Evolutionary conservation across 169 alveolate species (phyloP), one percentile per base, ranked within the genome.

Genomic region (Plasmodium sp.): DNA sequence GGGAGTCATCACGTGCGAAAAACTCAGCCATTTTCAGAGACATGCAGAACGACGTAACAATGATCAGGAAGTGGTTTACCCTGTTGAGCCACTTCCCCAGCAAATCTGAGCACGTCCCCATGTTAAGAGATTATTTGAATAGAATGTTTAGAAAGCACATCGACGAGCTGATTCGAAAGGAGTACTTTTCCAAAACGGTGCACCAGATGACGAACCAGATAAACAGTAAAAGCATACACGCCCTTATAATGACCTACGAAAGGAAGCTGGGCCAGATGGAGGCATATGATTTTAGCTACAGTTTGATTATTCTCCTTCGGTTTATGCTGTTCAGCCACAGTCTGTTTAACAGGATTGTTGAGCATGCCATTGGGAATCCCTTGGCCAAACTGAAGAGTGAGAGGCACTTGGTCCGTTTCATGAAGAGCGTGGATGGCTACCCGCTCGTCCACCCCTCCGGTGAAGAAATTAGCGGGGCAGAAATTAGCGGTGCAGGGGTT

Each of bases 121-220:
- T 77, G n/a, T 41, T 86, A 77, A 86, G 81, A 77, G 86, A 86
- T 48, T 86, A 86, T 86, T 86, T 86, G 71, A 86, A 86, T 86
- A 75, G 67, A 75, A 86, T 86, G 34, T 86, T 86, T 56, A 75
- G 93, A 34, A 51, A 86, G n/a, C 80, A 86, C 36, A 86, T 86
- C 39, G 86, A 86, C 22, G 75, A 62, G 33, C 67, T 86, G 48
- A 86, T 86, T 71, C 16, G 33, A 36, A 12, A 75, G 36, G 45
- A 77, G 27, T 86, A 86, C 33, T 86, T 86, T 56, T 54, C 83
- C 33, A 86, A 86, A 86, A 86, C 93, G 0, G 85, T 79, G 7
- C 79, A 86, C 67, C 71, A 86, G 58, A 54, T 86, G 72, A 79
- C 84, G 67, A 86, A 86, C 39, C 93, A 86, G 18, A 86, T 86